phyloP scores from a whole-genome alignment of 192 early-diverging fungal species.

The Coemansia sp. region DNA sequence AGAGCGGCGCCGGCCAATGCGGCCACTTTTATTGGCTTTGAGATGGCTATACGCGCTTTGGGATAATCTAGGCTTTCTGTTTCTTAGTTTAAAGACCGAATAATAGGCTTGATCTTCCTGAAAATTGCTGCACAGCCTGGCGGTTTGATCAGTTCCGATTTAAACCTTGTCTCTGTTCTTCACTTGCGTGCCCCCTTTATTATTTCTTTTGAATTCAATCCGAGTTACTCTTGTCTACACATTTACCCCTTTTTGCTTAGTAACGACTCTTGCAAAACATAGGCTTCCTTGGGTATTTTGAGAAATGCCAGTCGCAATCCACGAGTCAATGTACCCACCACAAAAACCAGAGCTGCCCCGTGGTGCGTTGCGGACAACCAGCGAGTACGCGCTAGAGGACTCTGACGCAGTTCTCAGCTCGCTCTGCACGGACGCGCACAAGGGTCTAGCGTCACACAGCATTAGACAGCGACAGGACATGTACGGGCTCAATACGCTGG shows the following conservation, averaged over 20 bases:
- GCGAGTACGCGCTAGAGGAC: slow-evolving; percentile 51
- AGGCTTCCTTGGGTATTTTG: not conserved
- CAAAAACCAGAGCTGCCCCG: slow-evolving; percentile 31
- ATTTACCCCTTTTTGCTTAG: not conserved
- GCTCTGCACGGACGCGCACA: slow-evolving; percentile 70
- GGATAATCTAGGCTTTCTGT: slow-evolving; percentile 10
- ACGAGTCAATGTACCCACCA: slow-evolving; percentile 17
- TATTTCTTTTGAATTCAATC: slow-evolving; percentile 2
- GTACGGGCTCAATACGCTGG: slow-evolving; percentile 77
- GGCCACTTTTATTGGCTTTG: slow-evolving; percentile 88
- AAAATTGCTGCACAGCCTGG: not conserved
- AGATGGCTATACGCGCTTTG: slow-evolving; percentile 64
- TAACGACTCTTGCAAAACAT: not conserved
- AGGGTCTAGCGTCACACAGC: slow-evolving; percentile 71
- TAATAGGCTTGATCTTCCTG: not conserved
- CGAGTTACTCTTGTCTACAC: not conserved
- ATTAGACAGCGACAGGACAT: slow-evolving; percentile 60
- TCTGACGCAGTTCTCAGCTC: slow-evolving; percentile 18
- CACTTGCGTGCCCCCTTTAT: not conserved
- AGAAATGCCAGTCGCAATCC: slow-evolving; percentile 39
- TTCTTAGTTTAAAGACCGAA: not conserved
- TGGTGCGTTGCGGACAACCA: slow-evolving; percentile 39
- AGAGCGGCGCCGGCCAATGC: slow-evolving; percentile 94
- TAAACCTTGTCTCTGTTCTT: too few relatives aligned
- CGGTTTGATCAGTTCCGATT: too few relatives aligned